Base-by-base conservation (phyloP, 805 yeast genomes). In the Wickerhamomyces kurtzmanii region DNA sequence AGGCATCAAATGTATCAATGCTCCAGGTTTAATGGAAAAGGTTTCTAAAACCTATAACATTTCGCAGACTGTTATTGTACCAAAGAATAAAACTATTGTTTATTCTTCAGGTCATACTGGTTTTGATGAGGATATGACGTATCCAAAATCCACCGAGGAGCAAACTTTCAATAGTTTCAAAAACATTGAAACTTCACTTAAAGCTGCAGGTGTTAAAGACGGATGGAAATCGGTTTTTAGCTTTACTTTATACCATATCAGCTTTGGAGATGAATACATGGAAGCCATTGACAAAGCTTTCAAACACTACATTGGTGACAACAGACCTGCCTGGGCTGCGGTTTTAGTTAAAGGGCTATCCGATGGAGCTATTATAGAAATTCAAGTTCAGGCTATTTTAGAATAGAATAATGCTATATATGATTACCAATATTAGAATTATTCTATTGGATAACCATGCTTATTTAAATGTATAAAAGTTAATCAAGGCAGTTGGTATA, bases 81-180 rank as follows among this genome's bases (percentile, higher is more conserved):
- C 29, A 8, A 17, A 24, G 6, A 16, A 16, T 11, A 15, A 20
- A 14, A 17, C 24, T n/a, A 27, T 22, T 7, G 24, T 27, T 9
- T 20, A 27, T 15, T 20, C 29, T 22, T 27, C 29, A 15, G 29
- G 29, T 27, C 23, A 20, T 22, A 22, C 23, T 11, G 29, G 29
- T 20, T 27, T 14, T 18, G 29, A 20, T 27, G 29, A 19, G 13
- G 17, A 27, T 12, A 15, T 14, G 14, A 18, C 15, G 9, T 14
- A 15, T 7, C 24, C 29, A 27, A 15, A 24, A 5, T 16, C 13
- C 17, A 20, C 20, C 7, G 23, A 27, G 12, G 23, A 24, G 15
- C 24, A 27, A 22, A 16, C 20, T 14, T 10, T 20, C 24, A 27
- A 27, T 15, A 24, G 17, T 14, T 27, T 27, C 24, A 20, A 20